These are phyloP conservation scores for Podospora didyma DNA, from an alignment of 495 filamentous ascomycete species.

Conservation along the genomic window DNA sequence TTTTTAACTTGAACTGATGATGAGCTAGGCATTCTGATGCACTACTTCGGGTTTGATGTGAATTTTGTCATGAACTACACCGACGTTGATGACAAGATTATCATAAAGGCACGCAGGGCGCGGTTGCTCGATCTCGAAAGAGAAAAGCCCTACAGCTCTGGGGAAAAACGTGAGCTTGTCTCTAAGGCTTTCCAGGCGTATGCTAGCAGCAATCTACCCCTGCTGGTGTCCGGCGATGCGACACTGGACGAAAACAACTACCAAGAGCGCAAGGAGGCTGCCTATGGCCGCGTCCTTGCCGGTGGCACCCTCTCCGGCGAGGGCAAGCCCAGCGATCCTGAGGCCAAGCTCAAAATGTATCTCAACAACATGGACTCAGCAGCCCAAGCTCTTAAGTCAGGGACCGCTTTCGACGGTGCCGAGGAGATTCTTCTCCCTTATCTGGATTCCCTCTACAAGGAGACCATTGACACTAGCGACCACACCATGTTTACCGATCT, in stretches of 20 bases:
- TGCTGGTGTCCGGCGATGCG: slow-evolving; percentile 42
- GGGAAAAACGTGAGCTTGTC: slow-evolving; percentile 46
- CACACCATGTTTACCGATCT: slow-evolving; percentile 69
- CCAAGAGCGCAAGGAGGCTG: slow-evolving; percentile 49
- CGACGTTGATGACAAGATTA: slow-evolving; percentile 92
- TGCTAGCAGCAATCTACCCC: slow-evolving; percentile 69
- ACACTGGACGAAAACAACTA: slow-evolving; percentile 51
- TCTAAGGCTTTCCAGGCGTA: slow-evolving; percentile 69
- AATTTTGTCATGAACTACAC: slow-evolving; percentile 97
- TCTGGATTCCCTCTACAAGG: slow-evolving; percentile 71
- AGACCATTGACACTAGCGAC: slow-evolving; percentile 70
- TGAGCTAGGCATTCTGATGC: slow-evolving; percentile 60
- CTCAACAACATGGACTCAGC: slow-evolving; percentile 69
- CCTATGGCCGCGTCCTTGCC: slow-evolving; percentile 60
- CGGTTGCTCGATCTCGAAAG: slow-evolving; percentile 63
- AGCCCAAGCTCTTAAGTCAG: slow-evolving; percentile 49
- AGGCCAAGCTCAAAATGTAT: slow-evolving; percentile 92
- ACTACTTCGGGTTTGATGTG: slow-evolving; percentile 84
- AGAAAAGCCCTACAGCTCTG: slow-evolving; percentile 39
- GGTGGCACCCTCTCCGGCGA: slow-evolving; percentile 60
- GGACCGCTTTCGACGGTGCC: slow-evolving; percentile 41
- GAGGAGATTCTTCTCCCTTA: slow-evolving; percentile 78
- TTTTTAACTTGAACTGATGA: too few relatives aligned
- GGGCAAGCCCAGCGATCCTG: slow-evolving; percentile 58
- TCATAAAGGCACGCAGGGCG: slow-evolving; percentile 75